phyloP scores from a whole-genome alignment of 441 rosid species.

The Arabidopsis hybrid region DNA sequence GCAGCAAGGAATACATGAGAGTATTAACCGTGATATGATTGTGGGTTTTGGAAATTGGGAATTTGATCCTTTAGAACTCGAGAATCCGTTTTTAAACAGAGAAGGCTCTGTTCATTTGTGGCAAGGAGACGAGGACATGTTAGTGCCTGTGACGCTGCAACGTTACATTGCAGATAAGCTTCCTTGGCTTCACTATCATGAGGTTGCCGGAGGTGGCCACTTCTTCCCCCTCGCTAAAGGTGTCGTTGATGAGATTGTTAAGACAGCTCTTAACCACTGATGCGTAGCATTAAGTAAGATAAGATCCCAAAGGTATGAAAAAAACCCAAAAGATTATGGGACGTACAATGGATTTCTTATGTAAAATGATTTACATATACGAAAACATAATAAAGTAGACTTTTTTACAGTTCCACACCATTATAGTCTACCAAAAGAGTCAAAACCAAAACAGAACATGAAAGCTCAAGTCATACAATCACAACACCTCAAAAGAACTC shows the following conservation, averaged over 20 bases:
- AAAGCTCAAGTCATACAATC: not conserved
- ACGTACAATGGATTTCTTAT: no score
- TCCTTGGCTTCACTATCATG: slow-evolving; percentile 61
- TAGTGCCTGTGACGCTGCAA: slow-evolving; percentile 50
- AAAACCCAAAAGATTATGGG: not conserved
- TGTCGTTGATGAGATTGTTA: slow-evolving; percentile 30
- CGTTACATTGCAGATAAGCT: slow-evolving; percentile 54
- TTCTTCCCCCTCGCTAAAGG: slow-evolving; percentile 26
- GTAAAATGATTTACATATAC: not conserved
- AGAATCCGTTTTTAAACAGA: slow-evolving; percentile 49
- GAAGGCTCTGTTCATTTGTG: slow-evolving; percentile 59
- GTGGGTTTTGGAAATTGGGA: slow-evolving; percentile 59
- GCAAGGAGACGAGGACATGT: slow-evolving; percentile 59
- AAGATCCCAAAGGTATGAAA: not conserved
- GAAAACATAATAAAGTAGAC: not conserved
- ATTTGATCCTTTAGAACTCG: slow-evolving; percentile 56
- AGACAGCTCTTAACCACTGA: not conserved
- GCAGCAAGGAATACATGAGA: slow-evolving; percentile 60
- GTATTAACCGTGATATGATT: slow-evolving; percentile 51
- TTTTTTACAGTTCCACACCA: not conserved
- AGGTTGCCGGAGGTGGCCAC: slow-evolving; percentile 56
- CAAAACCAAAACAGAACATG: slow-evolving; percentile 8
- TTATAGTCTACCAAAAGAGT: not conserved
- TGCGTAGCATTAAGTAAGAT: not conserved
- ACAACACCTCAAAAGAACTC: not conserved